Percentiles rank a stretch among this genome's conserved stretches.
Conservation (phyloP, 2,329 filamentous ascomycete genomes). For the Alternaria angustiovoidea region DNA sequence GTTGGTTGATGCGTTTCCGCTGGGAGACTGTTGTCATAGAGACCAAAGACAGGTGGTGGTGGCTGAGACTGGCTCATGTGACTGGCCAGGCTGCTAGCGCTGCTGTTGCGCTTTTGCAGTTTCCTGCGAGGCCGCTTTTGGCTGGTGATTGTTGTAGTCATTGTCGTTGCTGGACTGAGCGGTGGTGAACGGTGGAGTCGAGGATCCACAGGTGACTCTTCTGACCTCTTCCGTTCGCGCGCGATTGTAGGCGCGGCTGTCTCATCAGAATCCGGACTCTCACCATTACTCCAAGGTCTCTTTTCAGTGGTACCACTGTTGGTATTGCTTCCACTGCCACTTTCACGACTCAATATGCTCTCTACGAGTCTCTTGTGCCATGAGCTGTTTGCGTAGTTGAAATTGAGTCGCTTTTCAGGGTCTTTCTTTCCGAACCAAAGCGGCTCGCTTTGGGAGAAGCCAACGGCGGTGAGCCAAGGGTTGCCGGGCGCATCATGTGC, state of each 20-base stretch:
- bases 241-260: not conserved
- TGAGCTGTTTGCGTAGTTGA: slow-evolving; percentile 53
- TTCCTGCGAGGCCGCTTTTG: slow-evolving; percentile 4
- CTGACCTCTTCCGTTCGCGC: not conserved
- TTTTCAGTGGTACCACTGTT: slow-evolving; percentile 12
- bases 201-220: slow-evolving; percentile 24
- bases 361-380: slow-evolving; percentile 36
- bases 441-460: slow-evolving; percentile 60
- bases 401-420: slow-evolving; percentile 56
- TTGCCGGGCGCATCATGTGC: slow-evolving; percentile 59
- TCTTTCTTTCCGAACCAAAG: slow-evolving; percentile 65
- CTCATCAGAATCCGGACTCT: slow-evolving; percentile 3
- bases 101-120: slow-evolving; percentile 14
- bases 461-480: slow-evolving; percentile 58
- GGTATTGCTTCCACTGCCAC: slow-evolving; percentile 23
- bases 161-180: slow-evolving; percentile 11
- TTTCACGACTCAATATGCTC: slow-evolving; percentile 22
- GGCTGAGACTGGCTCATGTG: slow-evolving; percentile 1
- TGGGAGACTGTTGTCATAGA: not conserved
- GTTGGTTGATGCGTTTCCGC: not conserved
- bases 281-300: slow-evolving; percentile 2
- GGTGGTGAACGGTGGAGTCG: not conserved
- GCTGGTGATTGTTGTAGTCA: slow-evolving; percentile 16
- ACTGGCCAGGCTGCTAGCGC: slow-evolving; percentile 10
- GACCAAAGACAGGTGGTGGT: not conserved